A percentile compares a stretch with the other conserved stretches of the same genome.
phyloP scores from a whole-genome alignment of 352 stramenopile species.

The Globisporangium mamillatum region DNA sequence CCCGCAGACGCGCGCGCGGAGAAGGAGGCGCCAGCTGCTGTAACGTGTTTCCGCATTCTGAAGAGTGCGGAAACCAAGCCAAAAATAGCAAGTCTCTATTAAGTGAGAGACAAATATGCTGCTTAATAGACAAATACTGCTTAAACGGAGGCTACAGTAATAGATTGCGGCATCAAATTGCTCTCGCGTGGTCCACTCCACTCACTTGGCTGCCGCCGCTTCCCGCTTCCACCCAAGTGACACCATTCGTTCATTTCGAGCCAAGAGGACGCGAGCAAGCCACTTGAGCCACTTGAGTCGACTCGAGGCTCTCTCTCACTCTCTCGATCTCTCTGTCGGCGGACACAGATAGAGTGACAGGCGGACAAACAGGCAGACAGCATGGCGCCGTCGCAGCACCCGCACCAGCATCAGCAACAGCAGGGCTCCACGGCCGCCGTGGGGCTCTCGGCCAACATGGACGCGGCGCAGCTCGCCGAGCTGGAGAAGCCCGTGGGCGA shows the following conservation, averaged over 20 bases:
- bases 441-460: slow-evolving; percentile 9
- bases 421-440: slow-evolving; percentile 11
- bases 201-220: neutral
- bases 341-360: neutral
- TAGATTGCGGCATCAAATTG: no score
- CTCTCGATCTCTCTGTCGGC: neutral
- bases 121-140: no score
- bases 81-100: no score
- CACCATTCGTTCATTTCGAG: slow-evolving; percentile 11
- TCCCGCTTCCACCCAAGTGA: slow-evolving; percentile 7
- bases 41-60: neutral
- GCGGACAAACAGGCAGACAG: neutral
- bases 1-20: neutral
- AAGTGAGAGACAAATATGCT: no score
- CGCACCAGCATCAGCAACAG: neutral
- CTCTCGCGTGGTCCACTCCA: slow-evolving; percentile 2
- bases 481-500: slow-evolving; percentile 69
- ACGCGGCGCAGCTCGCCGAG: slow-evolving; percentile 41
- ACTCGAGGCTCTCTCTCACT: neutral
- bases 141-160: no score
- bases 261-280: slow-evolving; percentile 5
- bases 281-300: slow-evolving; percentile 1
- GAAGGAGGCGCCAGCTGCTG: neutral
- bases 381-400: slow-evolving; percentile 13
- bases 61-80: no score